Percentiles rank a stretch among this genome's conserved stretches.
Evolutionary conservation across 345 rosid genomes (phyloP).

Genomic region (Nasturtium officinale): DNA sequence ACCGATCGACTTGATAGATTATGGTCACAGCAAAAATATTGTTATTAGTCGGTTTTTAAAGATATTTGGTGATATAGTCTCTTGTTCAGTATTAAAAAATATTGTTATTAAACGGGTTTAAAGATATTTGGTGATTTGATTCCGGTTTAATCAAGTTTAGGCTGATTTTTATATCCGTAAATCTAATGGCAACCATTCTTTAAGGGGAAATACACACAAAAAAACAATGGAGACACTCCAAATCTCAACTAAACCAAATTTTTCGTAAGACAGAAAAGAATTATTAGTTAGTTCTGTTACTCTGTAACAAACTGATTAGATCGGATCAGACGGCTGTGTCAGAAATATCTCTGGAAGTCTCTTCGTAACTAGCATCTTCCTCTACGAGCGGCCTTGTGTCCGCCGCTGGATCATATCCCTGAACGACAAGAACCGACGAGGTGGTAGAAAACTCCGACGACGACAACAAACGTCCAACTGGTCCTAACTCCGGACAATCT

Average conservation of each 20-base stretch:
- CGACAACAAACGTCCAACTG: constrained; percentile 51
- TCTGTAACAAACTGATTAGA: constrained; percentile 3
- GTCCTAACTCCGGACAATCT: constrained; percentile 56
- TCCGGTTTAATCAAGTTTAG: neutral
- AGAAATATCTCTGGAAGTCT: constrained; percentile 25
- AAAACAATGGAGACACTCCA: neutral
- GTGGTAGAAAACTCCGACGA: constrained; percentile 50
- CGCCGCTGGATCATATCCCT: constrained; percentile 46
- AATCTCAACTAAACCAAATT: neutral
- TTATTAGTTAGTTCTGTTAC: constrained; percentile 7
- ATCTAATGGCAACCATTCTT: constrained; percentile 28
- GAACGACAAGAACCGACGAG: constrained; percentile 54
- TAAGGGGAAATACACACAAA: neutral
- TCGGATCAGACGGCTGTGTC: constrained; percentile 30
- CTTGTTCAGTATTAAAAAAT: too few relatives aligned
- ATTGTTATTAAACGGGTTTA: neutral
- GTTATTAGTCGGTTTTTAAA: too few relatives aligned
- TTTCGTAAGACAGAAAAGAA: neutral
- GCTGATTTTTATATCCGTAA: neutral
- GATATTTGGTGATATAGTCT: too few relatives aligned
- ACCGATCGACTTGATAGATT: too few relatives aligned
- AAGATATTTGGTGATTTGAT: neutral
- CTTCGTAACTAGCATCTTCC: constrained; percentile 33
- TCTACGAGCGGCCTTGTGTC: constrained; percentile 38
- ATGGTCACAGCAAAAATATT: too few relatives aligned